Conservation (phyloP, 768 basidiomycete species). For the Amanita phalloides region DNA sequence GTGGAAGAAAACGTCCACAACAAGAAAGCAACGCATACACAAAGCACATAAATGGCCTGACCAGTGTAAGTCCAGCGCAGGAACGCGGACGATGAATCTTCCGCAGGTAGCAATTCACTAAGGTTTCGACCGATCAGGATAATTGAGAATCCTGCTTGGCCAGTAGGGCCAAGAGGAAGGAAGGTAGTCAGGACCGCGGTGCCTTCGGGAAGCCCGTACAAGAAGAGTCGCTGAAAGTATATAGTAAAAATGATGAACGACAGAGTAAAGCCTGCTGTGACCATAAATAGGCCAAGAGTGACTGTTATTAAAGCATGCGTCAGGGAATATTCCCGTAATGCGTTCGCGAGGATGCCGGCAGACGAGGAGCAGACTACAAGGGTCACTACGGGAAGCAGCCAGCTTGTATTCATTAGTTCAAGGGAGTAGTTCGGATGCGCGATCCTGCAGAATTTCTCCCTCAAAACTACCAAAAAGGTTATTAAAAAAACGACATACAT, state of each 20-base stretch:
- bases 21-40: constrained; percentile 35
- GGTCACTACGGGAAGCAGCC: constrained; percentile 72
- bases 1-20: constrained; percentile 55
- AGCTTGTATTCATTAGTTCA: constrained; percentile 45
- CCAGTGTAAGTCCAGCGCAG: constrained; percentile 21
- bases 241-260: constrained; percentile 58
- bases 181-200: constrained; percentile 46
- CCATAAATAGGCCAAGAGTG: constrained; percentile 41
- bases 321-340: constrained; percentile 34
- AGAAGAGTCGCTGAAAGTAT: constrained; percentile 49
- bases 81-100: constrained; percentile 22
- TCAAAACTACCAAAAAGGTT: neutral
- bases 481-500: constrained; percentile 37
- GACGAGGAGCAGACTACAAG: constrained; percentile 61
- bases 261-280: constrained; percentile 44
- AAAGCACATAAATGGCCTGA: constrained; percentile 30
- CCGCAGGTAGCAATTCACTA: constrained; percentile 21
- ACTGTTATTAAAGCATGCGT: constrained; percentile 44
- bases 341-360: constrained; percentile 46
- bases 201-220: constrained; percentile 42
- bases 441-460: constrained; percentile 26
- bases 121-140: constrained; percentile 45
- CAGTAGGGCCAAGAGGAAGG: constrained; percentile 66
- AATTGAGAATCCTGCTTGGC: constrained; percentile 52
- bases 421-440: constrained; percentile 45